Evolutionary conservation across 306 rosid genomes (phyloP).

Genomic region (Cicer judaicum): DNA sequence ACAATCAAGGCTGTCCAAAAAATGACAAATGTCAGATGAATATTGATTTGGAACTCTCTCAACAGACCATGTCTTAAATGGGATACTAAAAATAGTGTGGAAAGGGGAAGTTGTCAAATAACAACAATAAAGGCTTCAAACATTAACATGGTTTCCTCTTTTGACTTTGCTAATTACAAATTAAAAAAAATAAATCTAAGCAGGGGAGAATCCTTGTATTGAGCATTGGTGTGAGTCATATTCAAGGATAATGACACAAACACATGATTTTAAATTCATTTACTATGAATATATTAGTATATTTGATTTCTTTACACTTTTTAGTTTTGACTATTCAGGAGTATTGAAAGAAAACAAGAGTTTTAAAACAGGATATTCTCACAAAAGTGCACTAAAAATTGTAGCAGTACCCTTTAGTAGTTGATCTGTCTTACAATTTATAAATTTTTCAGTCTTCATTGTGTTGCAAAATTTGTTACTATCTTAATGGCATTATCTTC

Average conservation of each 20-base stretch:
- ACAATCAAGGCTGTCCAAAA: conserved; percentile 52
- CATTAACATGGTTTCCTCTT: conserved; percentile 46
- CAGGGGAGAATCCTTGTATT: conserved; percentile 33
- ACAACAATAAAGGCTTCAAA: conserved; percentile 58
- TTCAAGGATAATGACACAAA: conserved; percentile 1
- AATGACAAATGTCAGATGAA: conserved; percentile 70
- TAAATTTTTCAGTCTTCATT: background rate
- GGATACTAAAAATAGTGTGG: conserved; percentile 36
- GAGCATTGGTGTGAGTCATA: conserved; percentile 13
- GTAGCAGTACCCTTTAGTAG: conserved; percentile 28
- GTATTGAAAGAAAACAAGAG: conserved; percentile 23
- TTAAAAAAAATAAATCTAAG: conserved; percentile 30
- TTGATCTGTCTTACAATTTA: conserved; percentile 29
- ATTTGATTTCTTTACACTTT: conserved; percentile 34
- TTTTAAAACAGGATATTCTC: conserved; percentile 30
- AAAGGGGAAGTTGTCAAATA: conserved; percentile 47
- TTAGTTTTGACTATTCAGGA: conserved; percentile 18
- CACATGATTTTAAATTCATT: background rate
- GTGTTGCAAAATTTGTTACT: conserved; percentile 36
- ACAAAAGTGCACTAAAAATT: conserved; percentile 35
- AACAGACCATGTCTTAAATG: conserved; percentile 40
- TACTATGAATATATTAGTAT: background rate
- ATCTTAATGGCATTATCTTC: conserved; percentile 40
- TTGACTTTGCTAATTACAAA: conserved; percentile 55
- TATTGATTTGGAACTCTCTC: conserved; percentile 44